Percentiles rank a stretch among this genome's conserved stretches.
phyloP scores from a whole-genome alignment of 2,329 filamentous ascomycete genomes.

The Colletotrichum orbiculare region DNA sequence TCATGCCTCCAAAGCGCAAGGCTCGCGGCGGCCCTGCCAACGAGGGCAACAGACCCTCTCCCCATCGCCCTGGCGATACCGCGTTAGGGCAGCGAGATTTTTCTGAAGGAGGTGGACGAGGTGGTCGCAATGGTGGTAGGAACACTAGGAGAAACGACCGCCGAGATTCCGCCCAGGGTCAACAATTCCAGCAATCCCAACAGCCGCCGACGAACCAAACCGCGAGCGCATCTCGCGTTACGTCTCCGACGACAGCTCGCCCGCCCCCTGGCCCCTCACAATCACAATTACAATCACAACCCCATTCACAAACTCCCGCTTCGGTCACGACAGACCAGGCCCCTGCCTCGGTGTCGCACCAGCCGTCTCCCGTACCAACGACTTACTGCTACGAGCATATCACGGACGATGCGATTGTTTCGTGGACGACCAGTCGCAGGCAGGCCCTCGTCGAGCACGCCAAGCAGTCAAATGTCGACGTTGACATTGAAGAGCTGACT shows the following conservation, averaged over 20 bases:
- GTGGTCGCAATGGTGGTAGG: slow-evolving; percentile 55
- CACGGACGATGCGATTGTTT: slow-evolving; percentile 73
- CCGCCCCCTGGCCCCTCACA: slow-evolving; percentile 26
- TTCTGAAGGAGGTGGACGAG: slow-evolving; percentile 56
- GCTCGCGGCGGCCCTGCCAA: slow-evolving; percentile 61
- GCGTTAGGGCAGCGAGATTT: slow-evolving; percentile 65
- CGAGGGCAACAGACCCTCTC: slow-evolving; percentile 67
- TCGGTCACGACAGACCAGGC: slow-evolving; percentile 42
- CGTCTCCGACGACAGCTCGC: slow-evolving; percentile 28
- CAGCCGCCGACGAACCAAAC: slow-evolving; percentile 14
- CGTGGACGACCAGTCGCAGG: slow-evolving; percentile 75
- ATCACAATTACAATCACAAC: slow-evolving; percentile 46
- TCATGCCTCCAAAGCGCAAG: slow-evolving; percentile 71
- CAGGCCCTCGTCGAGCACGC: slow-evolving; percentile 75
- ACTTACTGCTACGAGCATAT: slow-evolving; percentile 80
- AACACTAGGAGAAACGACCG: slow-evolving; percentile 60
- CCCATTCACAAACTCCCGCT: slow-evolving; percentile 39
- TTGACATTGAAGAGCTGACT: slow-evolving; percentile 76
- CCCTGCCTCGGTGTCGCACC: slow-evolving; percentile 38
- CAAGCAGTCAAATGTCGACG: slow-evolving; percentile 70
- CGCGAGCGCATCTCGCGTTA: slow-evolving; percentile 28
- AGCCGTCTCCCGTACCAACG: slow-evolving; percentile 49
- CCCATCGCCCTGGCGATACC: slow-evolving; percentile 70
- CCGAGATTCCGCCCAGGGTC: slow-evolving; percentile 61
- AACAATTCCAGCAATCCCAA: slow-evolving; percentile 28